Evolutionary conservation across 1,284 basidiomycete species (phyloP).

Genomic region (Chalciporus piperatoides): DNA sequence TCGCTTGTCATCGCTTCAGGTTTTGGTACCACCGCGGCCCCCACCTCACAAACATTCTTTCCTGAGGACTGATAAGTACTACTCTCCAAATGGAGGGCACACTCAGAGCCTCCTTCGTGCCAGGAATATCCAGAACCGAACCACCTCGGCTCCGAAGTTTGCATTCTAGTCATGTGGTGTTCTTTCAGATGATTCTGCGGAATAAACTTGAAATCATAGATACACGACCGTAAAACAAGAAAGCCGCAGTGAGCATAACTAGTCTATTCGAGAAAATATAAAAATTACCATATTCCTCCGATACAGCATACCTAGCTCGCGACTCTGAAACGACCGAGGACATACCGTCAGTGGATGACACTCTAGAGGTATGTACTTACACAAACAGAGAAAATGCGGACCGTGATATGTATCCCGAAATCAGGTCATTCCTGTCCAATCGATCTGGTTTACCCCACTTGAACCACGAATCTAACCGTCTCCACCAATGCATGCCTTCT

Average conservation of each 20-base stretch:
- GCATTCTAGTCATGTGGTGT: not conserved
- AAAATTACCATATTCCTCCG: not conserved
- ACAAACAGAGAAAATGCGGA: constrained; percentile 6
- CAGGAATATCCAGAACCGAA: not conserved
- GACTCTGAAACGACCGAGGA: constrained; percentile 13
- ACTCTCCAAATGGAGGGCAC: not conserved
- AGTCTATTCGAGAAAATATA: not conserved
- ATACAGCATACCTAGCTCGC: not conserved
- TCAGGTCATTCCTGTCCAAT: too few relatives aligned
- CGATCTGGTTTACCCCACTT: constrained; percentile 13
- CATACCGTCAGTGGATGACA: constrained; percentile 1
- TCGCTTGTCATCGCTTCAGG: constrained; percentile 4
- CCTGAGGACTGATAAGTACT: not conserved
- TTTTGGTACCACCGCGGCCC: constrained; percentile 1
- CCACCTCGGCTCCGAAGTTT: constrained; percentile 11
- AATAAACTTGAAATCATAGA: constrained; percentile 6
- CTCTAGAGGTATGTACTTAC: constrained; percentile 6
- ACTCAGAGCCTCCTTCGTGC: not conserved
- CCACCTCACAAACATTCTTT: not conserved
- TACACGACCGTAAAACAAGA: constrained; percentile 1
- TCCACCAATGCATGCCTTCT: too few relatives aligned
- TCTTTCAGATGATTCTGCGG: not conserved
- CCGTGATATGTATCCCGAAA: not conserved
- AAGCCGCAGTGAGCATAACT: not conserved
- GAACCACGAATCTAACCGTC: constrained; percentile 2